A percentile compares a stretch with the other conserved stretches of the same genome.
Evolutionary conservation across 2,329 filamentous ascomycete species (phyloP).

Genomic region (Aspergillus costaricaensis): DNA sequence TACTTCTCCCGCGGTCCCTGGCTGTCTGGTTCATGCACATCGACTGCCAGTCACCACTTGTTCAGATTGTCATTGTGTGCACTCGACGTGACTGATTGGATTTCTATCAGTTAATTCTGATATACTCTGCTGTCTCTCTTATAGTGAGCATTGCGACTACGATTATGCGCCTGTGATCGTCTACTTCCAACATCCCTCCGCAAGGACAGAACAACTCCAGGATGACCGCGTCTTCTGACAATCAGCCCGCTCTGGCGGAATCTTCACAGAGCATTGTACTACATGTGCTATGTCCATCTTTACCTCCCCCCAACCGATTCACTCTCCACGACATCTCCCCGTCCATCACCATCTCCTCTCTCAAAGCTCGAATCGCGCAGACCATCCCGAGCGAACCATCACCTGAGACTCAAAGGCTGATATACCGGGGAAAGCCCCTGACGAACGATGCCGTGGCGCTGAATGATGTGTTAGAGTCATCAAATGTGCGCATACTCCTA

Average conservation of each 20-base stretch:
- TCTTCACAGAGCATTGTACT: constrained; percentile 30
- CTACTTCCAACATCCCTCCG: background rate
- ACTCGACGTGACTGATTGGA: background rate
- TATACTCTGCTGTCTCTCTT: background rate
- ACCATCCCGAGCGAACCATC: constrained; percentile 50
- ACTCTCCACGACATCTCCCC: constrained; percentile 41
- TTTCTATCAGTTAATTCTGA: background rate
- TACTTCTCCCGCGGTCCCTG: background rate
- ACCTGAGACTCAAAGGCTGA: constrained; percentile 56
- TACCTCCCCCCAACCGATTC: constrained; percentile 39
- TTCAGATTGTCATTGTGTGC: background rate
- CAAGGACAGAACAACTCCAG: background rate
- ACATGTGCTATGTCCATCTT: constrained; percentile 45
- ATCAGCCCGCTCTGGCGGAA: background rate
- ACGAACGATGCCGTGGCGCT: constrained; percentile 52
- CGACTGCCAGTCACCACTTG: background rate
- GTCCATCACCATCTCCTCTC: constrained; percentile 50
- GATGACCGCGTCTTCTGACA: constrained; percentile 16
- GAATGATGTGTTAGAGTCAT: constrained; percentile 52
- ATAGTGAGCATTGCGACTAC: background rate
- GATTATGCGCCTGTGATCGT: constrained; percentile 2
- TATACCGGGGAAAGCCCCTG: constrained; percentile 59
- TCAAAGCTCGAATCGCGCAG: constrained; percentile 56
- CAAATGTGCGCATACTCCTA: constrained; percentile 46
- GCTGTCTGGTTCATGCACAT: background rate